A percentile compares a stretch with the other conserved stretches of the same genome.
phyloP scores from a whole-genome alignment of 2,329 filamentous ascomycete genomes.

The Colletotrichum viniferum region DNA sequence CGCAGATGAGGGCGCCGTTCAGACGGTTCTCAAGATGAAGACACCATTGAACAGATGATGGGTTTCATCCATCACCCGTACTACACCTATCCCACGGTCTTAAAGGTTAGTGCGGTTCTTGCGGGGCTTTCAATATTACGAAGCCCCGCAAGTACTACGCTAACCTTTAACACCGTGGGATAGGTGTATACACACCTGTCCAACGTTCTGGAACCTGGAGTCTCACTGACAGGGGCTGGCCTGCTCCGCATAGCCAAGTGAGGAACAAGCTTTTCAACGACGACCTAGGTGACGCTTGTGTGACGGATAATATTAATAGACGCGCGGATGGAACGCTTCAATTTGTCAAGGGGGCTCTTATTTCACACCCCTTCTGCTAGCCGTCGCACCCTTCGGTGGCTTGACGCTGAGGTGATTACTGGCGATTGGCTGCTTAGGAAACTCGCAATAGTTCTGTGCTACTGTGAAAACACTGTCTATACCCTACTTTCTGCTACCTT shows the following conservation, averaged over 20 bases:
- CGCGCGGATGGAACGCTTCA: not conserved
- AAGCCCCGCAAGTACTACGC: no score
- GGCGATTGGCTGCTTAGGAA: no score
- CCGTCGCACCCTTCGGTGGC: no score
- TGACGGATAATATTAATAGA: not conserved
- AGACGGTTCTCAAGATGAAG: not conserved
- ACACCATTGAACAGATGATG: not conserved
- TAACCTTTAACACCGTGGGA: no score
- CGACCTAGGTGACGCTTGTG: not conserved
- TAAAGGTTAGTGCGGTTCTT: no score
- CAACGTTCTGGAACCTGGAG: not conserved
- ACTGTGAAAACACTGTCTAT: no score
- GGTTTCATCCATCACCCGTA: not conserved
- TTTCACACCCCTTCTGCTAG: no score
- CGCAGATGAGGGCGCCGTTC: not conserved
- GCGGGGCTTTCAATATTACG: no score
- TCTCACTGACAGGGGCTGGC: not conserved
- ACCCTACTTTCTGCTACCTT: no score
- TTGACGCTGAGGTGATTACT: no score
- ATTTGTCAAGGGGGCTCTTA: not conserved
- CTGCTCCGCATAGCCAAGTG: not conserved
- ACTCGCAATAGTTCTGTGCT: no score
- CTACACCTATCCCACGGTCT: no score
- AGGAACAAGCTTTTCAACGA: not conserved
- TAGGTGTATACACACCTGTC: not conserved